Base-by-base conservation (phyloP, 441 rosid genomes). In the Codiaeum variegatum region DNA sequence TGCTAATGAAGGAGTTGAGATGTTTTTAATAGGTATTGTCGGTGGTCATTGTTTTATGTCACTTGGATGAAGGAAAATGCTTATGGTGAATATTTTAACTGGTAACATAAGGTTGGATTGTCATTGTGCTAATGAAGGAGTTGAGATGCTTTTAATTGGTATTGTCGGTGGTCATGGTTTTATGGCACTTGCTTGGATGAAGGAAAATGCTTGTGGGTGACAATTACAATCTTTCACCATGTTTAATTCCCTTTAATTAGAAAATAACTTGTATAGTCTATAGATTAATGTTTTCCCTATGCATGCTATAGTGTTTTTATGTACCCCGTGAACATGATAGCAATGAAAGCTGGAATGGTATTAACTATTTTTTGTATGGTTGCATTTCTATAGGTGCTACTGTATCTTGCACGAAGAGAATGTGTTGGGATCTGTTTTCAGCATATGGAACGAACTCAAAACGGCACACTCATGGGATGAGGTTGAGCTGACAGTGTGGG, bases 321-420 rank as follows among this genome's bases (percentile, higher is more conserved):
- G 19, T 21, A 26, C 3, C 15, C 21, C 9, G 56, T 52, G n/a
- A 9, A 54, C 4, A 7, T 58, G 62, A n/a, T 28, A 29, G 21
- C 36, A n/a, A n/a, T n/a, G n/a, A n/a, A n/a, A n/a, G n/a, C n/a
- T n/a, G n/a, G n/a, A n/a, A n/a, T n/a, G n/a, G n/a, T n/a, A n/a
- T n/a, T n/a, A 23, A 51, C 42, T 67, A 51, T 64, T 0, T 72
- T 58, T 46, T 59, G 52, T 31, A 65, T 63, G 38, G 75, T 72
- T 73, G 52, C 15, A 32, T 72, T 31, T 61, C 18, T 76, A 61
- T 88, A 92, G 97, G 97, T 94, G 98, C 81, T 94, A 90, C 77
- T 95, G 98, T 73, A 82, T 92, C 58, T 81, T 92, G 79, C 92
- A 92, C 68, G 92, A 95, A 6, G 99, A 92, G 46, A 92, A 90